Base-by-base conservation (phyloP, 495 filamentous ascomycete genomes). In the Annulohypoxylon bovei region DNA sequence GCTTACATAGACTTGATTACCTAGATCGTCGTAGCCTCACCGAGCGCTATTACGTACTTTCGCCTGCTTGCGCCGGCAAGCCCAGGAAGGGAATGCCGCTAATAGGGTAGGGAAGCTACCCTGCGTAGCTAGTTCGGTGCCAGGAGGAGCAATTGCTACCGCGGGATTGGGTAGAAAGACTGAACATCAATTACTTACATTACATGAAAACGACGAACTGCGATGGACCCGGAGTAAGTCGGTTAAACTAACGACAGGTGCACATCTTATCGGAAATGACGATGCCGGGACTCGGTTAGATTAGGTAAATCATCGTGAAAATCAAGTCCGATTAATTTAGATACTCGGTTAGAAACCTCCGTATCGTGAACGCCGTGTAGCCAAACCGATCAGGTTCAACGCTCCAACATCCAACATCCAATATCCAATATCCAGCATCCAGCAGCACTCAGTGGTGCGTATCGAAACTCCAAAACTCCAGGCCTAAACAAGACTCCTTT, bases 21-120 rank as follows among this genome's bases (percentile, higher is more conserved):
- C 42, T 46, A 58, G 42, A 61, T 6, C 62, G 39, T 59, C 27
- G 11, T 39, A 68, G 50, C 44, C 49, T 56, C 65, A 57, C 57
- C 56, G 57, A 70, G 62, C 62, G 30, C 42, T 47, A 57, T 65
- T 70, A 57, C 62, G 62, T 70, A 70, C 6, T 50, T 50, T 42
- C 16, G n/a, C 39, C 39, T 42, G 39, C 39, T 46, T 37, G 49
- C 30, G 61, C 62, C 61, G 67, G 61, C 25, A 56, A 56, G 8
- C 62, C 56, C n/a, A 65, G 18, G 27, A 28, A n/a, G 18, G 54
- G 54, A 40, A 65, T 39, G 55, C 62, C 67, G 61, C 67, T 70
- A 64, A 62, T 40, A 47, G 49, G 23, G 54, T 18, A 54, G 35
- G 33, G 52, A 20, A 37, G 42, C 37, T 12, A 30, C n/a, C 28